These are phyloP conservation scores for Aspergillus felis DNA, from an alignment of 2,329 filamentous ascomycete genomes.

Conservation along the genomic window DNA sequence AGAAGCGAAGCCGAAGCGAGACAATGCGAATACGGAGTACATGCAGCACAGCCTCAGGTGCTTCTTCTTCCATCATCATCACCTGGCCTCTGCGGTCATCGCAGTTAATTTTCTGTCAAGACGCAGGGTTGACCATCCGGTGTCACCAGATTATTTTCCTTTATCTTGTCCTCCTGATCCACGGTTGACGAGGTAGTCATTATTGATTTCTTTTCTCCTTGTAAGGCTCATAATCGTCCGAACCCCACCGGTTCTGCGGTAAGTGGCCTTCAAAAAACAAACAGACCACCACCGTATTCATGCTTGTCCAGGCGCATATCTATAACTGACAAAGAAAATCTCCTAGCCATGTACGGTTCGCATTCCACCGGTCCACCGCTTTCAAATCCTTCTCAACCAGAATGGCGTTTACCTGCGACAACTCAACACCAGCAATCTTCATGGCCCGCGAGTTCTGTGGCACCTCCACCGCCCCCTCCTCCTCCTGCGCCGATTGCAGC, in stretches of 20 bases:
- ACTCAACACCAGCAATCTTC: conserved; percentile 18
- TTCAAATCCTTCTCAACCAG: conserved; percentile 29
- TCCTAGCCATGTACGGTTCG: conserved; percentile 32
- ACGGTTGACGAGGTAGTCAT: not conserved
- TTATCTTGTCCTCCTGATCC: not conserved
- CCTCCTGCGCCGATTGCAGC: conserved; percentile 10
- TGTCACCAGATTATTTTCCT: not conserved
- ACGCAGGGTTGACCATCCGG: not conserved
- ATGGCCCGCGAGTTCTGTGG: conserved; percentile 14
- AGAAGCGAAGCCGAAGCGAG: not conserved
- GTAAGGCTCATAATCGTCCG: not conserved
- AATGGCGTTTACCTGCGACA: conserved; percentile 33
- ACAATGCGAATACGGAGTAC: too few relatives aligned
- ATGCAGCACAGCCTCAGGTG: not conserved
- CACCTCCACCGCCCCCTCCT: conserved; percentile 22
- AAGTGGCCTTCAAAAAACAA: not conserved
- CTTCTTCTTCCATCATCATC: not conserved
- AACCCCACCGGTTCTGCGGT: not conserved
- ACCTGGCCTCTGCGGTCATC: not conserved
- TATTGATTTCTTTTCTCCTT: not conserved
- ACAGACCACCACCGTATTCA: not conserved
- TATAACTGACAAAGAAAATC: not conserved
- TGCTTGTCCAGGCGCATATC: not conserved
- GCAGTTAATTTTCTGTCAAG: not conserved
- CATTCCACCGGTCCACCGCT: conserved; percentile 19